Conservation (phyloP, 768 basidiomycete genomes). For the Amanita molliuscula region DNA sequence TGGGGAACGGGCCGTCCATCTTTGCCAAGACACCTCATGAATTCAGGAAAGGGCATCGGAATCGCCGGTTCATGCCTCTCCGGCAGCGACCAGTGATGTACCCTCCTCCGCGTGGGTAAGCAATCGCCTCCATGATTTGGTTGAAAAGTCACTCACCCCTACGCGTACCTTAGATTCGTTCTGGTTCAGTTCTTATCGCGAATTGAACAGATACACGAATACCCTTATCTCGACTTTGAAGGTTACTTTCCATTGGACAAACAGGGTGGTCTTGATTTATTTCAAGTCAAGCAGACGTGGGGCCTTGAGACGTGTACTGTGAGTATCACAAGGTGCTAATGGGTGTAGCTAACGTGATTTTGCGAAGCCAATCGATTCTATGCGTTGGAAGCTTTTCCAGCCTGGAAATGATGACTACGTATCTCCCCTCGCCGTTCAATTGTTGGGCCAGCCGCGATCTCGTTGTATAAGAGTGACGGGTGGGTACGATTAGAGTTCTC, state of each 20-base stretch:
- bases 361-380: conserved; percentile 4
- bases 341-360: neutral
- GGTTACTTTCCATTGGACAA: conserved; percentile 2
- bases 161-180: neutral
- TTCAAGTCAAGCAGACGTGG: conserved; percentile 1
- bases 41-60: neutral
- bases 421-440: conserved; percentile 1
- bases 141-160: neutral
- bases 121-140: neutral
- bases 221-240: conserved; percentile 4
- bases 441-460: neutral
- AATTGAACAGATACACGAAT: neutral
- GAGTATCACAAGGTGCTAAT: neutral
- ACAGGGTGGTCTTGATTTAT: conserved; percentile 3
- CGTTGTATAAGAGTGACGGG: neutral
- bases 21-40: conserved; percentile 6
- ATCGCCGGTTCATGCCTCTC: neutral
- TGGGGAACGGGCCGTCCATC: conserved; percentile 4
- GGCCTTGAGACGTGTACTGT: conserved; percentile 5
- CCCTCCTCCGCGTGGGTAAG: conserved; percentile 6
- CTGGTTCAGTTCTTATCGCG: conserved; percentile 3
- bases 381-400: conserved; percentile 1
- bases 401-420: neutral
- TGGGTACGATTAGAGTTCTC: neutral
- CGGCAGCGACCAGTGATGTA: conserved; percentile 1